phyloP scores from a whole-genome alignment of 345 rosid genomes.

The Eucalyptus polybractea region DNA sequence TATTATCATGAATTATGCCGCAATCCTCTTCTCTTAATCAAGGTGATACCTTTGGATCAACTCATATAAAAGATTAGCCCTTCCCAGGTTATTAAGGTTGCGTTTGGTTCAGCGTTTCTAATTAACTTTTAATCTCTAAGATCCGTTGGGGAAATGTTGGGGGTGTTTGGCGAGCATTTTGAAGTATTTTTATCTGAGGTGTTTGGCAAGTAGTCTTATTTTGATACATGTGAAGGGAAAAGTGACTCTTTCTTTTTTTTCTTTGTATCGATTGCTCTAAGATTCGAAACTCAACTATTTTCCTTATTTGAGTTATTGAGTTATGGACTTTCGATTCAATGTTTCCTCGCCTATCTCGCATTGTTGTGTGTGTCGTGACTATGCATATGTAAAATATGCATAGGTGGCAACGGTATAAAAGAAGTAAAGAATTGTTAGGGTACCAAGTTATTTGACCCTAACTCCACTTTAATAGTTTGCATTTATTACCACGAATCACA shows the following conservation, averaged over 20 bases:
- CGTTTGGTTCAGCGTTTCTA: fast-evolving
- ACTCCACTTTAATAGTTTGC: neutral
- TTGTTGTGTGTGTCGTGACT: fast-evolving
- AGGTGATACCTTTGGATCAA: neutral
- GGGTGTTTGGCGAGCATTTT: too few relatives aligned
- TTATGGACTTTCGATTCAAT: neutral
- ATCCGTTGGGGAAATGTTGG: fast-evolving
- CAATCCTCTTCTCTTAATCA: neutral
- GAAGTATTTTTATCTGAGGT: too few relatives aligned
- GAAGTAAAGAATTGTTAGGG: neutral
- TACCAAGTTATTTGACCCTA: neutral
- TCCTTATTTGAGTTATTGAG: neutral
- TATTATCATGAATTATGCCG: fast-evolving
- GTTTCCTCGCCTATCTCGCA: neutral
- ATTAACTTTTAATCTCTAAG: too few relatives aligned
- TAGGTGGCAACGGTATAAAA: fast-evolving
- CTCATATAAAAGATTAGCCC: neutral
- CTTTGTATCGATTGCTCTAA: fast-evolving
- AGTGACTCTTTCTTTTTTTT: neutral
- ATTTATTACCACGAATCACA: neutral
- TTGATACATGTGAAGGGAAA: neutral
- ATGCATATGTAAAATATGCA: neutral
- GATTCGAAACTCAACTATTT: fast-evolving
- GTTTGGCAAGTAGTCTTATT: neutral
- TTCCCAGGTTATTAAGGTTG: fast-evolving